A percentile compares a stretch with the other conserved stretches of the same genome.
Evolutionary conservation across 2,329 filamentous ascomycete species (phyloP).

Genomic region (Xylaria sp.): DNA sequence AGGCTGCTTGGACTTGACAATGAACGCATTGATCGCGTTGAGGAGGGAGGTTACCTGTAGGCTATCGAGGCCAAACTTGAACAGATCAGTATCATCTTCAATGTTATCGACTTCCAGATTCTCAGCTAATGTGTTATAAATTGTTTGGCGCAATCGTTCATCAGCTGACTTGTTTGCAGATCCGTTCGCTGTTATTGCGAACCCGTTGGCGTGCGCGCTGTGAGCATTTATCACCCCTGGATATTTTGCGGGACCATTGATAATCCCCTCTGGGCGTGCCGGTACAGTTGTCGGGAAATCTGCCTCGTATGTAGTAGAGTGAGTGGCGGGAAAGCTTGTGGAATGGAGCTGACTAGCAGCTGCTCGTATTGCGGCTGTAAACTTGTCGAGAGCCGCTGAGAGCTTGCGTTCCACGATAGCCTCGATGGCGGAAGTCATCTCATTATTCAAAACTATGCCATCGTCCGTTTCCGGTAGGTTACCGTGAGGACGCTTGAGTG

Average conservation of each 20-base stretch:
- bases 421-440: background rate
- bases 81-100: constrained; percentile 27
- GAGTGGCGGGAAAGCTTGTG: background rate
- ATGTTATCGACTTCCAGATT: constrained; percentile 18
- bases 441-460: background rate
- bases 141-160: constrained; percentile 6
- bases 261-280: background rate
- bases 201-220: background rate
- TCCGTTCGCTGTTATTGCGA: background rate
- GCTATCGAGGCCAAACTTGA: constrained; percentile 26
- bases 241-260: background rate
- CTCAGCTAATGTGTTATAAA: constrained; percentile 20
- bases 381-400: constrained; percentile 2
- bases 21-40: constrained; percentile 30
- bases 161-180: background rate
- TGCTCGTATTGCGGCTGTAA: background rate
- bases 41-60: constrained; percentile 22
- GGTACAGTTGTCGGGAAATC: background rate
- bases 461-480: background rate
- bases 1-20: constrained; percentile 19
- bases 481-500: background rate
- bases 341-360: constrained; percentile 4
- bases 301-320: background rate
- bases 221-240: background rate
- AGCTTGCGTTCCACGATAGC: background rate